Percentiles rank a stretch among this genome's conserved stretches.
Conservation (phyloP, 108 stramenopile species). For the Cyclotella sp. region DNA sequence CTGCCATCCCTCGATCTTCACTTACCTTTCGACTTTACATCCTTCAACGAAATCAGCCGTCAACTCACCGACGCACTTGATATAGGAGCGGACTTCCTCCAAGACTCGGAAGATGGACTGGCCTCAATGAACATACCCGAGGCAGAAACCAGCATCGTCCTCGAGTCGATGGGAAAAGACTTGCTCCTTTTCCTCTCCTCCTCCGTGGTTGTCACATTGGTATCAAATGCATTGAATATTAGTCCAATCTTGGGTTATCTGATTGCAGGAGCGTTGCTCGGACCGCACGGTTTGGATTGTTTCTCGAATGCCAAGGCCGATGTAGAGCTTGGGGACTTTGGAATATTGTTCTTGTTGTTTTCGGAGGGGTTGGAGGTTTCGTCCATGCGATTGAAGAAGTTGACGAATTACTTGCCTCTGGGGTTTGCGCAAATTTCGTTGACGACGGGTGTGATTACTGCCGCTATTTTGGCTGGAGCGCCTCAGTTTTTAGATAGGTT, state of each 20-base stretch:
- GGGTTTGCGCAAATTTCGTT: conserved; percentile 71
- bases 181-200: conserved; percentile 67
- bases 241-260: conserved; percentile 80
- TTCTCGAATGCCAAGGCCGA: conserved; percentile 71
- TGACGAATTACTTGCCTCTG: conserved; percentile 62
- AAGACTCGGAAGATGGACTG: conserved; percentile 22
- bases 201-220: conserved; percentile 64
- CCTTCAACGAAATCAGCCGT: conserved; percentile 26
- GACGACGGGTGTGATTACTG: conserved; percentile 57
- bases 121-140: conserved; percentile 43
- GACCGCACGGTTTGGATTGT: conserved; percentile 68
- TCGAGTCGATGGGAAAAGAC: conserved; percentile 68
- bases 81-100: conserved; percentile 36
- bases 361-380: conserved; percentile 76
- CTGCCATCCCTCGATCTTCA: conserved; percentile 9
- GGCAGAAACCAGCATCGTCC: conserved; percentile 53
- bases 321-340: conserved; percentile 79
- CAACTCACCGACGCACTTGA: conserved; percentile 37
- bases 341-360: conserved; percentile 81
- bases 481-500: conserved; percentile 45
- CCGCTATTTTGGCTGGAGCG: conserved; percentile 46
- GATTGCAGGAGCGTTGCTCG: conserved; percentile 60
- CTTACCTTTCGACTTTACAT: conserved; percentile 2
- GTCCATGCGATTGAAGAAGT: conserved; percentile 48
- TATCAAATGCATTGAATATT: conserved; percentile 42